Evolutionary conservation across 176 grass and related monocot species (phyloP).

Genomic region (Musa schizocarpa): DNA sequence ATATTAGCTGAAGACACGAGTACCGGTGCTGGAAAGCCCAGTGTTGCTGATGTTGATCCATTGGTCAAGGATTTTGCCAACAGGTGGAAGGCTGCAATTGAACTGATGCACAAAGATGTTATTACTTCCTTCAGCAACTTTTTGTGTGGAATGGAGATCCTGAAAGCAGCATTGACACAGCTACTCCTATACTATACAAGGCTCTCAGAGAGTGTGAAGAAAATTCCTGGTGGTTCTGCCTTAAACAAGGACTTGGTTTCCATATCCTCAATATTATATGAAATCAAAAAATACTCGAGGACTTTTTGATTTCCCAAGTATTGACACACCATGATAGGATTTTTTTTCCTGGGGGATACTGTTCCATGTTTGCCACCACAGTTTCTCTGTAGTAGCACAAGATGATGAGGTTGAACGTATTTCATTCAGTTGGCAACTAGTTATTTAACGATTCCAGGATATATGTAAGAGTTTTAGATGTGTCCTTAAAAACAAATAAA

Average conservation of each 20-base stretch:
- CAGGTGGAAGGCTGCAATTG: constrained; percentile 82
- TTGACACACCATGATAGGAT: background rate
- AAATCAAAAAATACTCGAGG: constrained; percentile 96
- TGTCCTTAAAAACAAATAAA: no score
- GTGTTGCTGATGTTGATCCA: constrained; percentile 53
- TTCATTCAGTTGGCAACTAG: no score
- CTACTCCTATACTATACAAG: constrained; percentile 90
- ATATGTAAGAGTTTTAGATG: no score
- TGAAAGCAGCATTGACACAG: constrained; percentile 75
- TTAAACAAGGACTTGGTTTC: constrained; percentile 88
- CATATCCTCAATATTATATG: constrained; percentile 91
- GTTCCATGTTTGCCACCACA: background rate
- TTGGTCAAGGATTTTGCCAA: constrained; percentile 81
- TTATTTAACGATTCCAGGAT: no score
- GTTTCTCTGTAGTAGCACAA: background rate
- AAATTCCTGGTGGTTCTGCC: constrained; percentile 49
- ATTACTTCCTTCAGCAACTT: constrained; percentile 99
- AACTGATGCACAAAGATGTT: constrained; percentile 97
- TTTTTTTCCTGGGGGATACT: background rate
- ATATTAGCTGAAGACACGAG: constrained; percentile 54
- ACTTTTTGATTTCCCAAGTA: constrained; percentile 48
- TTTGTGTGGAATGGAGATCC: constrained; percentile 91
- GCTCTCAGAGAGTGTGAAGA: constrained; percentile 76
- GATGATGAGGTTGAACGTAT: background rate
- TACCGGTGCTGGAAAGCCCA: constrained; percentile 42